phyloP scores from a whole-genome alignment of 768 basidiomycete genomes.

The Termitomyces sp. region DNA sequence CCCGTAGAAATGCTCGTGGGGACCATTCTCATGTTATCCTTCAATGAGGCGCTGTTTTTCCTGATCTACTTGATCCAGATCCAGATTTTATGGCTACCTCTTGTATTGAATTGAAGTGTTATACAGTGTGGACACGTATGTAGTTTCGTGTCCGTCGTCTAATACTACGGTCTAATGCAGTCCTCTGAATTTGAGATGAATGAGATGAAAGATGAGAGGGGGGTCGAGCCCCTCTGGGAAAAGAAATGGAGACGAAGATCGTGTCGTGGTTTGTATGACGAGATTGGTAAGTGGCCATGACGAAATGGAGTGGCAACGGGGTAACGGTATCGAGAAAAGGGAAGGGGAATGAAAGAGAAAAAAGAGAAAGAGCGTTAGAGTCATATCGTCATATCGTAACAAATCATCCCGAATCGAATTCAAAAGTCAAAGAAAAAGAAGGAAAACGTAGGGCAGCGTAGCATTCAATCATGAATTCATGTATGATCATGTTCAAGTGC shows the following conservation, averaged over 20 bases:
- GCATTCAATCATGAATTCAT: neutral
- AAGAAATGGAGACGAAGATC: neutral
- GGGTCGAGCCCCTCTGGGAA: neutral
- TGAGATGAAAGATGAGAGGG: neutral
- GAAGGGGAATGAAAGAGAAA: too few relatives aligned
- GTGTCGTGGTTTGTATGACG: neutral
- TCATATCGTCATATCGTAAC: neutral
- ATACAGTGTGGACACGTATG: conserved; percentile 22
- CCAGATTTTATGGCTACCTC: conserved; percentile 5
- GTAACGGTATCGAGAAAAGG: neutral
- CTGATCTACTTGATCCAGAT: conserved; percentile 4
- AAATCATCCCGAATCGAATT: neutral
- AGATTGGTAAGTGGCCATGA: neutral
- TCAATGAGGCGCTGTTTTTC: conserved; percentile 5
- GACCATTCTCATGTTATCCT: too few relatives aligned
- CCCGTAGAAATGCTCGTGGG: too few relatives aligned
- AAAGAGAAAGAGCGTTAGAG: too few relatives aligned
- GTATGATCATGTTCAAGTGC: neutral
- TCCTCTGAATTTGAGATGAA: conserved; percentile 2
- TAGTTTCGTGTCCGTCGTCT: conserved; percentile 12
- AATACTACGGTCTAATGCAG: conserved; percentile 19
- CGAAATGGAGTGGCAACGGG: neutral
- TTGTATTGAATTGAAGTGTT: conserved; percentile 21
- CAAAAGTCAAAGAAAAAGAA: neutral
- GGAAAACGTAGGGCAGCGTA: neutral